Conservation (phyloP, 805 yeast genomes). For the Saturnispora sanitii region DNA sequence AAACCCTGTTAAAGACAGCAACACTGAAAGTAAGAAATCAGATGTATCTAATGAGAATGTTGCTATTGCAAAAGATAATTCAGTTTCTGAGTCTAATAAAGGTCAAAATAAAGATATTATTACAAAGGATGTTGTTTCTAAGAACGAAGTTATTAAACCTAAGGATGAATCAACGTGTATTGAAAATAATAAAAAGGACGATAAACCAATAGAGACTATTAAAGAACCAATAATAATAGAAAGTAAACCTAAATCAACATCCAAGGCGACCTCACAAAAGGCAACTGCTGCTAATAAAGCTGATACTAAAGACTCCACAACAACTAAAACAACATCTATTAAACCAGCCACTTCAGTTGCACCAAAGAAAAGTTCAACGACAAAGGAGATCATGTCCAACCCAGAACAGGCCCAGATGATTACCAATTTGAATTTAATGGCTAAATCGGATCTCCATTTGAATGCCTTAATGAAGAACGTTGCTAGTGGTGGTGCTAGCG, state of each 20-base stretch:
- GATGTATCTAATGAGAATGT: too few relatives aligned
- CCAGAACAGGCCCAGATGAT: conserved; percentile 75
- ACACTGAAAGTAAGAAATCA: not conserved
- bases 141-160: too few relatives aligned
- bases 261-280: too few relatives aligned
- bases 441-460: conserved; percentile 58
- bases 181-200: too few relatives aligned
- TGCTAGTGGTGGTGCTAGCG: conserved; percentile 71
- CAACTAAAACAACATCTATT: too few relatives aligned
- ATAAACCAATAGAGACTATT: not conserved
- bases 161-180: too few relatives aligned
- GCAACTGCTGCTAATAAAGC: too few relatives aligned
- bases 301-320: too few relatives aligned
- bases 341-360: too few relatives aligned
- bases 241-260: not conserved
- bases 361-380: not conserved
- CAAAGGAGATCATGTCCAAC: conserved; percentile 29
- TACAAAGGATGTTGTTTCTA: too few relatives aligned
- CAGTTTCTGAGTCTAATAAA: not conserved
- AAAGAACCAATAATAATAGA: not conserved
- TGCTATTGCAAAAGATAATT: too few relatives aligned
- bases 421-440: conserved; percentile 73
- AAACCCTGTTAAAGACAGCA: not conserved
- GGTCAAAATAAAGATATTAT: too few relatives aligned
- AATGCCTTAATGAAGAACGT: conserved; percentile 73